Base-by-base conservation (phyloP, 1,284 basidiomycete species). In the Porogramme epimiltina region DNA sequence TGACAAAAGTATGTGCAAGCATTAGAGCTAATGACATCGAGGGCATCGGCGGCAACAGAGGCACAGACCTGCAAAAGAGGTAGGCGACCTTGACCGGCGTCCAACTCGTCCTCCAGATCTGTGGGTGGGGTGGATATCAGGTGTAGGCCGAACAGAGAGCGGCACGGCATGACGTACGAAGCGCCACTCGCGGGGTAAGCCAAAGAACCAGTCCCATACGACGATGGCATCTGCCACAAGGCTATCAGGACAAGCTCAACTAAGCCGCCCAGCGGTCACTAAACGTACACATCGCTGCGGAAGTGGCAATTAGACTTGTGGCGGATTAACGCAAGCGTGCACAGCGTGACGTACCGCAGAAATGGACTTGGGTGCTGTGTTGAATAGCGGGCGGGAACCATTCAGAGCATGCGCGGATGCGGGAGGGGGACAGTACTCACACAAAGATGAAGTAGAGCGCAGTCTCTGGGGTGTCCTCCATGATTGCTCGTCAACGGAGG, bases 31-130 rank as follows among this genome's bases (percentile, higher is more conserved):
- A n/a, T 45, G 31, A 28, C 50, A 45, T 31, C 25, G 42, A 19
- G 15, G n/a, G 16, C 23, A 16, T 15, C 28, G 23, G 37, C 16
- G 56, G 49, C 60, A 62, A 52, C 23, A 13, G 36, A 49, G 22
- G 42, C 16, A 70, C 78, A 67, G 66, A 82, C 87, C 88, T 79
- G 73, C 89, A 91, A 73, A 90, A 87, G 55, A 91, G 75, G 70
- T 91, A 91, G 39, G 88, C 82, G 50, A 81, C 67, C 69, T 91
- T 91, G 64, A 89, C 87, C 39, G 87, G 86, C 37, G 87, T 89
- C 89, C 89, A 91, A 56, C 76, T 79, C 15, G 85, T 87, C 70
- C 79, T 87, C 88, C 88, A 91, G 51, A 90, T 80, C 88, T 90
- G 53, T 31, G 5, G 28, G 13, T 5, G n/a, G n/a, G n/a, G n/a